Base-by-base conservation (phyloP, 1,284 basidiomycete genomes). In the Grifola frondosa region DNA sequence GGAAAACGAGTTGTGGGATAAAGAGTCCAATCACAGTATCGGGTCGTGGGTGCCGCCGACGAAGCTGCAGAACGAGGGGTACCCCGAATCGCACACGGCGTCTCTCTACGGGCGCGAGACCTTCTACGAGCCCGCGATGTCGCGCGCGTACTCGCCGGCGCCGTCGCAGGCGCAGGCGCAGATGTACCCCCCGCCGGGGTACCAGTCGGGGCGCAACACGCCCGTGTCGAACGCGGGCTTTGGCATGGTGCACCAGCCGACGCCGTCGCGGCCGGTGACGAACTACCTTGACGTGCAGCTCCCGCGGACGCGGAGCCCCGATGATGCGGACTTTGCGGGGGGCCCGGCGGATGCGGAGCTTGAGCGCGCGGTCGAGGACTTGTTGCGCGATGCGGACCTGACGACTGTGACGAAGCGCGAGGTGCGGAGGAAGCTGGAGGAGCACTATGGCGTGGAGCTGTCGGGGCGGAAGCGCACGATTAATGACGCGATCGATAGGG, bases 1-100 rank as follows among this genome's bases (percentile, higher is more conserved):
- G 81, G 90, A 93, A 75, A 96, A 96, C 61, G 93, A 97, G 65
- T 80, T 97, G 5, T 97, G 95, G 95, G 94, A 97, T 63, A 91
- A 93, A 64, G 93, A 95, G 57, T 93, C 88, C 0, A 93, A 93
- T 59, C 90, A 92, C 66, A 91, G 88, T 47, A 89, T 91, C 42
- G 87, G 88, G 16, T 91, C 88, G 0, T 91, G 86, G 84, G 80
- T 83, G 12, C 86, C 87, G 21, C 87, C 86, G 1, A 68, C 69
- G 13, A 83, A 83, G 57, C 66, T 80, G 58, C 80, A 78, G 57
- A 80, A 77, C 56, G 83, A 84, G 13, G 84, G 78, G 3, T 88
- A 88, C 44, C 75, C 82, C 6, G 83, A 88, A 56, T 88, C 84
- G 8, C 79, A 73, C 23, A 82, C 84, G 6, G 82, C 78, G 1